These are phyloP conservation scores for Paraglomus brasilianum DNA, from an alignment of 192 early-diverging fungal species.

Conservation along the genomic window DNA sequence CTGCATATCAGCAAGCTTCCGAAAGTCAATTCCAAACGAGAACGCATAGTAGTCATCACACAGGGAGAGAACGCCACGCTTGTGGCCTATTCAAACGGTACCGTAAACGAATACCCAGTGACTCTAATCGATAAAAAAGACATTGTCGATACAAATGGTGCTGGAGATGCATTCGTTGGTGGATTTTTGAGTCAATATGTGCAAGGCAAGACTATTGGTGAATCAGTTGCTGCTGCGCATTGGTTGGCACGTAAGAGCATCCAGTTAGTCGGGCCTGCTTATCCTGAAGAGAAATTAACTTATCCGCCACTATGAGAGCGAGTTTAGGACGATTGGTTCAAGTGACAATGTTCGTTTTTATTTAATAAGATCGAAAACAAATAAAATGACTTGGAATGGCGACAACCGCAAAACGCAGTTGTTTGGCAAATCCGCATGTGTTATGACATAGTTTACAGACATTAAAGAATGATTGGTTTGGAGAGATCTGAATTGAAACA, in stretches of 20 bases:
- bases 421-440: too few species aligned
- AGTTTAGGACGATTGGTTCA: too few species aligned
- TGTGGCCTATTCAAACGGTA: slow-evolving; percentile 64
- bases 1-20: slow-evolving; percentile 78
- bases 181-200: slow-evolving; percentile 88
- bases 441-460: too few species aligned
- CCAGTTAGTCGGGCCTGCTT: slow-evolving; percentile 72
- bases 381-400: too few species aligned
- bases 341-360: too few species aligned
- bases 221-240: slow-evolving; percentile 83
- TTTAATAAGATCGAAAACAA: too few species aligned
- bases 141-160: slow-evolving; percentile 97
- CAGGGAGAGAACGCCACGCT: slow-evolving; percentile 79
- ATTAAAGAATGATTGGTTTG: too few species aligned
- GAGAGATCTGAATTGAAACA: too few species aligned
- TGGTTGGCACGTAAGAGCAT: slow-evolving; percentile 90
- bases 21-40: slow-evolving; percentile 67
- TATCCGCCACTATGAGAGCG: background rate
- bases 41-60: slow-evolving; percentile 90
- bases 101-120: slow-evolving; percentile 60
- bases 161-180: slow-evolving; percentile 95
- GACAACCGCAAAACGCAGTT: too few species aligned
- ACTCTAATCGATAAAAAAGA: slow-evolving; percentile 58
- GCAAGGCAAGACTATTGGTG: slow-evolving; percentile 61
- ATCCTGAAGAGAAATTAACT: slow-evolving; percentile 45